These are phyloP conservation scores for Lachnellula arida DNA, from an alignment of 2,329 filamentous ascomycete genomes.

Conservation along the genomic window DNA sequence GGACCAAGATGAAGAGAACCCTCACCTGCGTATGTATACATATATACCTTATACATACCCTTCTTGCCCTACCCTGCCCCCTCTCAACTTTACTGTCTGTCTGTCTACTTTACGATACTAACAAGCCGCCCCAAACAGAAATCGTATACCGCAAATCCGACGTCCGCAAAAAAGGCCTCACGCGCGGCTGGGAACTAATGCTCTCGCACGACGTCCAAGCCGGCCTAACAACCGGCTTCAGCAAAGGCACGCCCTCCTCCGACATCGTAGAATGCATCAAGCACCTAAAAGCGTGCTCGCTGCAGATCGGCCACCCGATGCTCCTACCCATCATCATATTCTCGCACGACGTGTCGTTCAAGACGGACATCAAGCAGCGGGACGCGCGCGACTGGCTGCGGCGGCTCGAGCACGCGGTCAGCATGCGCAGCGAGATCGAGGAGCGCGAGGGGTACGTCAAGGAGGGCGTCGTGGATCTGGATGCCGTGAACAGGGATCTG, in stretches of 20 bases:
- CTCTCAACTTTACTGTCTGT: too few relatives aligned
- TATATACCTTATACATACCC: not conserved
- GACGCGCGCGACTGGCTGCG: slow-evolving; percentile 59
- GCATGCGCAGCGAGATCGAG: slow-evolving; percentile 40
- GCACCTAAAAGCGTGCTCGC: slow-evolving; percentile 46
- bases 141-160: slow-evolving; percentile 63
- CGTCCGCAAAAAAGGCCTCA: slow-evolving; percentile 59
- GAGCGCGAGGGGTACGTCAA: slow-evolving; percentile 49
- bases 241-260: slow-evolving; percentile 56
- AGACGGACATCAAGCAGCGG: slow-evolving; percentile 57
- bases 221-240: slow-evolving; percentile 53
- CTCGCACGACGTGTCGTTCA: slow-evolving; percentile 50
- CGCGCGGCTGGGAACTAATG: slow-evolving; percentile 61
- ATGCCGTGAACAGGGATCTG: slow-evolving; percentile 56
- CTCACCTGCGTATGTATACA: slow-evolving; percentile 47
- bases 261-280: slow-evolving; percentile 46
- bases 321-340: slow-evolving; percentile 56
- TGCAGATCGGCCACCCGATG: slow-evolving; percentile 52
- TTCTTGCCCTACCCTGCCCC: too few relatives aligned
- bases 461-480: slow-evolving; percentile 50
- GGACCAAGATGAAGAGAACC: slow-evolving; percentile 51
- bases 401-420: slow-evolving; percentile 56
- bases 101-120: too few relatives aligned
- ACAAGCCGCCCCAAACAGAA: slow-evolving; percentile 34
- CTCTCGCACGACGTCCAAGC: slow-evolving; percentile 53